These are phyloP conservation scores for Cyberlindnera amylophila DNA, from an alignment of 805 yeast species.

Conservation along the genomic window DNA sequence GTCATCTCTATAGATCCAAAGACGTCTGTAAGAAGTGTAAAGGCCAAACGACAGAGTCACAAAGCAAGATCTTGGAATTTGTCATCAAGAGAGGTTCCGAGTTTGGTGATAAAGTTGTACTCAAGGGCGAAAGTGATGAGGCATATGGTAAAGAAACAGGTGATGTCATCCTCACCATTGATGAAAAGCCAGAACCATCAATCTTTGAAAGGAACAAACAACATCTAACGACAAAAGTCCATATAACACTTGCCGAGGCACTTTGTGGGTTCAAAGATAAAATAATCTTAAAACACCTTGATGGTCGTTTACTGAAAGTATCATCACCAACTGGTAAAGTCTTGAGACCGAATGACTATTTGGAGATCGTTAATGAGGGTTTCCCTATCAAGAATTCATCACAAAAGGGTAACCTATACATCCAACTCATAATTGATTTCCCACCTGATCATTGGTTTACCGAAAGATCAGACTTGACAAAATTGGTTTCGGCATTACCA, in stretches of 20 bases:
- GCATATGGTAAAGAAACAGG: slow-evolving; percentile 72
- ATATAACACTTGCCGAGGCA: slow-evolving; percentile 72
- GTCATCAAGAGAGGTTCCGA: slow-evolving; percentile 70
- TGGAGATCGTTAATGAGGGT: slow-evolving; percentile 70
- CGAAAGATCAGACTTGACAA: slow-evolving; percentile 59
- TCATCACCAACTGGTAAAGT: slow-evolving; percentile 77
- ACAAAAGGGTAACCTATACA: slow-evolving; percentile 63
- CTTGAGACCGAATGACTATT: slow-evolving; percentile 66
- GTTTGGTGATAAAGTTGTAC: slow-evolving; percentile 54
- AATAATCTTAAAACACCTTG: slow-evolving; percentile 66
- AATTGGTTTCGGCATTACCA: slow-evolving; percentile 56
- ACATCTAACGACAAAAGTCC: slow-evolving; percentile 57
- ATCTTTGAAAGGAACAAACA: slow-evolving; percentile 57
- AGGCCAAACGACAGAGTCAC: slow-evolving; percentile 60
- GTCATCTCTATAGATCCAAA: slow-evolving; percentile 53
- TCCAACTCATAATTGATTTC: slow-evolving; percentile 69
- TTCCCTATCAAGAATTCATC: slow-evolving; percentile 57
- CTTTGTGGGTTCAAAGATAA: slow-evolving; percentile 73
- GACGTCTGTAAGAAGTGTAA: slow-evolving; percentile 76
- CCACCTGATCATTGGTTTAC: slow-evolving; percentile 83
- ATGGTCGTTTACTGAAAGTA: slow-evolving; percentile 67
- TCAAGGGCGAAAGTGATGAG: slow-evolving; percentile 75
- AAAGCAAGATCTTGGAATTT: slow-evolving; percentile 71
- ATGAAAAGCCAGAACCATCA: slow-evolving; percentile 29
- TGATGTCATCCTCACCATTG: slow-evolving; percentile 64